Evolutionary conservation across 2,329 filamentous ascomycete species (phyloP).

Genomic region (Xylariaceae sp.): DNA sequence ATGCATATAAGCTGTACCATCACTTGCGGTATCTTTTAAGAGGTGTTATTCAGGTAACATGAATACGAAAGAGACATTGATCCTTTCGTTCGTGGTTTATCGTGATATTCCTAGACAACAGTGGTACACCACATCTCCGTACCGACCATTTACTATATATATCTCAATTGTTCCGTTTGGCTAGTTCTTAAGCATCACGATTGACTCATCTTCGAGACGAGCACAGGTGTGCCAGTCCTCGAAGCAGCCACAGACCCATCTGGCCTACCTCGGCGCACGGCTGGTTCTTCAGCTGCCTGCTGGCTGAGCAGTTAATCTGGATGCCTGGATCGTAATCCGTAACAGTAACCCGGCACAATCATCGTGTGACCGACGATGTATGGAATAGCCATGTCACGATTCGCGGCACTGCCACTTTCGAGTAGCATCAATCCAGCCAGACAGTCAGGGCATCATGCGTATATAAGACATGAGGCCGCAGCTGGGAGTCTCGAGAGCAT

Average conservation of each 20-base stretch:
- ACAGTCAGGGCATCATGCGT: not conserved
- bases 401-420: conserved; percentile 10
- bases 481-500: conserved; percentile 1
- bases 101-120: no score
- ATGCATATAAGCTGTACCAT: no score
- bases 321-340: conserved; percentile 1
- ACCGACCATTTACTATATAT: no score
- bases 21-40: no score
- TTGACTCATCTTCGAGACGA: not conserved
- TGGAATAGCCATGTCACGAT: not conserved
- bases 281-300: not conserved
- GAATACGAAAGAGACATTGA: no score
- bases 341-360: not conserved
- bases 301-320: conserved; percentile 1
- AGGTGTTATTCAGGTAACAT: no score
- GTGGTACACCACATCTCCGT: no score
- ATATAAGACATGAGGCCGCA: conserved; percentile 7
- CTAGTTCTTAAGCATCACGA: not conserved
- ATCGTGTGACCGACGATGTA: no score
- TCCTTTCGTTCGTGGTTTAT: no score
- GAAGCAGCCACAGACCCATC: not conserved
- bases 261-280: not conserved
- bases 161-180: no score
- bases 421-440: not conserved
- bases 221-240: not conserved